These are phyloP conservation scores for Drechslera avenae DNA, from an alignment of 2,329 filamentous ascomycete species.

Conservation along the genomic window DNA sequence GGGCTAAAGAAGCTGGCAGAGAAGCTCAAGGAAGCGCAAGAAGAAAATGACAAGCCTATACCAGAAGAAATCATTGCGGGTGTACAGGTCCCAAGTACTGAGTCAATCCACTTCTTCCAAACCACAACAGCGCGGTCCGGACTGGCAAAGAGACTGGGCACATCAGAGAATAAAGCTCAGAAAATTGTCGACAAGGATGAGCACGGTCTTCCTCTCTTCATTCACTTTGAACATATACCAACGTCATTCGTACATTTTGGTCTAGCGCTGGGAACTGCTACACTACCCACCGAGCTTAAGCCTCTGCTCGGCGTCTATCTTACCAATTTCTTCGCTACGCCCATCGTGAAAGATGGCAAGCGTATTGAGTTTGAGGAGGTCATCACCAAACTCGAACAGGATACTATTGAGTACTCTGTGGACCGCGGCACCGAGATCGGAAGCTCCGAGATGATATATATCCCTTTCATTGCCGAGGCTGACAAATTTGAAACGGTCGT, in stretches of 20 bases:
- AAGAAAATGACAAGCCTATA: conserved; percentile 86
- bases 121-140: conserved; percentile 85
- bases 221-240: conserved; percentile 95
- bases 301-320: conserved; percentile 84
- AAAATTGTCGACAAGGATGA: conserved; percentile 73
- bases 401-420: conserved; percentile 84
- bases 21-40: conserved; percentile 80
- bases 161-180: conserved; percentile 72
- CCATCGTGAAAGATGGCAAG: conserved; percentile 76
- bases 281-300: conserved; percentile 79
- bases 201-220: conserved; percentile 73
- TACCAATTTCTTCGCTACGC: conserved; percentile 93
- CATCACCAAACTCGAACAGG: conserved; percentile 85
- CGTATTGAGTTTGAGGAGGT: conserved; percentile 88
- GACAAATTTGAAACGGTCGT: conserved; percentile 85
- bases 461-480: conserved; percentile 84
- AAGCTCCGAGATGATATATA: conserved; percentile 79
- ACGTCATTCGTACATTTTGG: conserved; percentile 90
- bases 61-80: conserved; percentile 78
- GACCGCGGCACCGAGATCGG: conserved; percentile 70
- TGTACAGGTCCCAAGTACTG: conserved; percentile 81
- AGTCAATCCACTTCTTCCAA: conserved; percentile 94
- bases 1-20: conserved; percentile 76
- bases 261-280: conserved; percentile 77
- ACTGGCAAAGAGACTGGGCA: conserved; percentile 72